A percentile compares a stretch with the other conserved stretches of the same genome.
These are phyloP conservation scores for Vitis amurensis DNA, from an alignment of 164 flowering plant genomes.

Conservation along the genomic window DNA sequence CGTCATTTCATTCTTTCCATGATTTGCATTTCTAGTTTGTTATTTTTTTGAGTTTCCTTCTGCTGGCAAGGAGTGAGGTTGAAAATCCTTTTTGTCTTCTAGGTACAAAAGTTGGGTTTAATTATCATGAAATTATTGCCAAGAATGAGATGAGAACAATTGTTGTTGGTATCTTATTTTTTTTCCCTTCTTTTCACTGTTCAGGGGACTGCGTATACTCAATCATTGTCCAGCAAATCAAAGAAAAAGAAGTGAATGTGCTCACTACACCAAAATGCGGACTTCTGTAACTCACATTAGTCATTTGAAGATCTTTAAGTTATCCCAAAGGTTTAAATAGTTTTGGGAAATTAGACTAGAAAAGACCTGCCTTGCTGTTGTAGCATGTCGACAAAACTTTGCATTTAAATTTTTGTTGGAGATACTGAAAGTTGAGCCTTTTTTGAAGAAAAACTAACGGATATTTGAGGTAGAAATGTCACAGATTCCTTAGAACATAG, in stretches of 20 bases:
- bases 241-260: slow-evolving; percentile 74
- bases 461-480: slow-evolving; percentile 15
- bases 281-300: slow-evolving; percentile 29
- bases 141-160: too few relatives aligned
- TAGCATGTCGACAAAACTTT: slow-evolving; percentile 31
- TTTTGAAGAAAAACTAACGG: slow-evolving; percentile 18
- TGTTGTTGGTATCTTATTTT: slow-evolving; percentile 1
- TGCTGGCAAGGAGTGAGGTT: neutral
- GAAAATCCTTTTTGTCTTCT: too few relatives aligned
- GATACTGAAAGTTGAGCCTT: slow-evolving; percentile 18
- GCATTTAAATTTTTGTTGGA: slow-evolving; percentile 10
- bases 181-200: neutral
- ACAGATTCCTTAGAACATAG: slow-evolving; percentile 8
- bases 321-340: slow-evolving; percentile 10
- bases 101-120: too few relatives aligned
- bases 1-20: neutral
- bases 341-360: slow-evolving; percentile 17
- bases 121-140: too few relatives aligned
- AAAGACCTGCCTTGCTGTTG: slow-evolving; percentile 28
- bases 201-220: slow-evolving; percentile 86
- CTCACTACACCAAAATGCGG: slow-evolving; percentile 1
- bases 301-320: slow-evolving; percentile 7
- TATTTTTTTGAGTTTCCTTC: neutral
- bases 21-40: neutral
- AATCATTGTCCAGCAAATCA: slow-evolving; percentile 60